Evolutionary conservation across 225 moss, liverwort and hornwort species (phyloP).

Genomic region (Thuidium tamariscinum): DNA sequence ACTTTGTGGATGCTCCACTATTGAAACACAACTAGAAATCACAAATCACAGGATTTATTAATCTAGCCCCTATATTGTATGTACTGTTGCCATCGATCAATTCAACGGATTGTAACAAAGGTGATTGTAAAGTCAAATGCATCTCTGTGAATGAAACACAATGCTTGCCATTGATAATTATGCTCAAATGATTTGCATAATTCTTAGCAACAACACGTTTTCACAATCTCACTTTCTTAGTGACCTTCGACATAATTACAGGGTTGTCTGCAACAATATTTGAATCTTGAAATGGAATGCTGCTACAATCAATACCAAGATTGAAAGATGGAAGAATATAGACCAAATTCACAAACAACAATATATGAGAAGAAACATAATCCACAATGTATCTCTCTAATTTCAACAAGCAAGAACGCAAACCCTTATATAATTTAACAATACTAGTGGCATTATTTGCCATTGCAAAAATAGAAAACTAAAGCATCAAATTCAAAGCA

Average conservation of each 20-base stretch:
- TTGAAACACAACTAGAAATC: not conserved
- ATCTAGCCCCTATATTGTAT: not conserved
- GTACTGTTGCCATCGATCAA: not conserved
- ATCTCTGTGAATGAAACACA: too few species aligned
- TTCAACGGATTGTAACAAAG: not conserved
- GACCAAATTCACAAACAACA: fast-evolving
- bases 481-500: not conserved
- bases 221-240: not conserved
- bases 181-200: too few species aligned
- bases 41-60: not conserved
- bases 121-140: too few species aligned
- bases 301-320: not conserved
- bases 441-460: not conserved
- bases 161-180: too few species aligned
- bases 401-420: not conserved
- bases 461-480: not conserved
- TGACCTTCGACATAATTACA: not conserved
- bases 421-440: not conserved
- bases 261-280: too few species aligned
- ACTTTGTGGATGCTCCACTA: not conserved
- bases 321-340: not conserved
- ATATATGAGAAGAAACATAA: not conserved
- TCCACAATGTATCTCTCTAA: not conserved
- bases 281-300: not conserved
- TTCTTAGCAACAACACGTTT: not conserved